Conservation (phyloP, 2,329 filamentous ascomycete genomes). For the Calcarisporium arbuscula region DNA sequence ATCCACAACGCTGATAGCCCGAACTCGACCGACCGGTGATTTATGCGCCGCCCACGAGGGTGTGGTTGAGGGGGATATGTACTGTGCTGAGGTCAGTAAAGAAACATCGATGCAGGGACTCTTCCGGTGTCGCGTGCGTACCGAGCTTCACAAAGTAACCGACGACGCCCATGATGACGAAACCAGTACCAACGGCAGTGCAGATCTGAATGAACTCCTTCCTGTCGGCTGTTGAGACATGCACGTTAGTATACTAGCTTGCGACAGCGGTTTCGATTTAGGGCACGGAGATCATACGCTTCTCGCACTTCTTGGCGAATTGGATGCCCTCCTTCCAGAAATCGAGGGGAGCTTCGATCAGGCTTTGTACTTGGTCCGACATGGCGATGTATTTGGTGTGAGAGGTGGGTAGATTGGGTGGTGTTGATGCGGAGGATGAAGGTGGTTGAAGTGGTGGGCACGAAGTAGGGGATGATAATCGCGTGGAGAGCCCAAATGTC, state of each 20-base stretch:
- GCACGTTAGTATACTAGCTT: conserved; percentile 1
- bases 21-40: too few species aligned
- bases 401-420: too few species aligned
- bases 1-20: too few species aligned
- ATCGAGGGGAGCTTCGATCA: conserved; percentile 62
- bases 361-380: conserved; percentile 63
- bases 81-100: conserved; percentile 32
- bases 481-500: too few species aligned
- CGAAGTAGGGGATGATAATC: too few species aligned
- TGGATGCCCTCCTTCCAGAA: conserved; percentile 57
- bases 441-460: too few species aligned
- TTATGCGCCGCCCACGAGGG: conserved; percentile 61
- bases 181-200: conserved; percentile 61
- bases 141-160: conserved; percentile 66
- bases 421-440: too few species aligned
- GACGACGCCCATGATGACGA: conserved; percentile 64
- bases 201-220: conserved; percentile 39
- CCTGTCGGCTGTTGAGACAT: conserved; percentile 26
- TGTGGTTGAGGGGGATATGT: conserved; percentile 65
- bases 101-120: conserved; percentile 3
- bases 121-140: conserved; percentile 29
- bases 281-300: conserved; percentile 39
- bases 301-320: conserved; percentile 57
- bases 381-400: too few species aligned
- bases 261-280: conserved; percentile 1